Conservation (phyloP, 306 rosid species). For the Astragalus membranaceus region DNA sequence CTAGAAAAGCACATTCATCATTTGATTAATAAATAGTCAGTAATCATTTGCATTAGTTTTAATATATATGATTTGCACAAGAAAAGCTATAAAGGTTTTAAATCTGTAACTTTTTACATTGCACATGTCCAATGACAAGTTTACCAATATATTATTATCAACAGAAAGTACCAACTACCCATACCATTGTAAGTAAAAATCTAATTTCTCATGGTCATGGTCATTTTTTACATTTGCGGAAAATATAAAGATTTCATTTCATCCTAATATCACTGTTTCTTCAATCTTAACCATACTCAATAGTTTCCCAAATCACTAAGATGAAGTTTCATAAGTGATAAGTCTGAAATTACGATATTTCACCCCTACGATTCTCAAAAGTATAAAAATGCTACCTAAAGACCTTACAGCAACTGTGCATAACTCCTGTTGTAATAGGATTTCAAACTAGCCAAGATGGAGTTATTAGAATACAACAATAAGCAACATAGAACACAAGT, state of each 20-base stretch:
- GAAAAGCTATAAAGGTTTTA: not conserved
- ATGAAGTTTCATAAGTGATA: not conserved
- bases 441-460: not conserved
- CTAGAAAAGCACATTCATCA: conserved; percentile 38
- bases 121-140: conserved; percentile 1
- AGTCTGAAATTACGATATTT: conserved; percentile 5
- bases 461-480: not conserved
- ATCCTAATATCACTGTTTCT: not conserved
- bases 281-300: not conserved
- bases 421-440: not conserved
- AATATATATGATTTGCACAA: not conserved
- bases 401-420: not conserved
- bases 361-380: not conserved
- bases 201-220: not conserved
- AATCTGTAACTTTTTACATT: not conserved
- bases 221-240: no score
- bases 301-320: not conserved
- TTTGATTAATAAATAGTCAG: not conserved
- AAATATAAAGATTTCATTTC: no score
- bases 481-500: not conserved
- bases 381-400: not conserved
- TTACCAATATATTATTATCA: not conserved
- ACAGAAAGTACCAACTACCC: not conserved
- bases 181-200: not conserved
- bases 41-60: conserved; percentile 1